Evolutionary conservation across 208 protist genomes (phyloP), one percentile per base, ranked within the genome.

Genomic region (Phytomonas francai): DNA sequence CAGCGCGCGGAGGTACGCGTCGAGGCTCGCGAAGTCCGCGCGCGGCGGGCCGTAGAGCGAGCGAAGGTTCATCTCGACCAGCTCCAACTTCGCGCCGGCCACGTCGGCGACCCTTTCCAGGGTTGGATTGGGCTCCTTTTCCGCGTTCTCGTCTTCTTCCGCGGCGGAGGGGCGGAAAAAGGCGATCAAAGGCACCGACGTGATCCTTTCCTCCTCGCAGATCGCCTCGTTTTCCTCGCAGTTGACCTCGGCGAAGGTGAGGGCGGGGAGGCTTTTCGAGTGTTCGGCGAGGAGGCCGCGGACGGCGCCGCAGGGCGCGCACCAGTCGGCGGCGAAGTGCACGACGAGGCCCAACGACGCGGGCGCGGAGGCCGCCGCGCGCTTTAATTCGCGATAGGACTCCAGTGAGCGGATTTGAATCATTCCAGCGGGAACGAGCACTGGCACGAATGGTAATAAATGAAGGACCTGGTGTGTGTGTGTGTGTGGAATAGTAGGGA

Each of bases 311-410:
- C 89, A 96, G 3, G 94, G 91, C 60, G 91, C 89, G 71, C 94
- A 98, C 93, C 93, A 97, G 31, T 62, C 58, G 42, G 93, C 91
- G 67, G 83, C 89, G 71, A 96, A 96, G 76, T 97, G 91, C 14
- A 93, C 85, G 4, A 96, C 84, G 28, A 96, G 68, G 45, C 87
- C 87, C 8, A 81, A 71, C 25, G 65, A 58, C 11, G 68, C 63
- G 28, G 62, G 71, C 7, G 88, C 81, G 31, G 77, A 61, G 63
- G 78, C 80, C 72, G 90, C 91, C 75, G 49, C 49, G 25, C 9
- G 29, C 29, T 32, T 3, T 60, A 60, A 60, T 9, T 3, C 31
- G 57, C 29, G 29, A 9, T 12, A 60, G 31, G 28, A 30, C 9
- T 60, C 29, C 57, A 60, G 9, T 9, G 57, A 60, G 31, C 6